Conservation (phyloP, 2,329 filamentous ascomycete species). For the Aureobasidium sp. region DNA sequence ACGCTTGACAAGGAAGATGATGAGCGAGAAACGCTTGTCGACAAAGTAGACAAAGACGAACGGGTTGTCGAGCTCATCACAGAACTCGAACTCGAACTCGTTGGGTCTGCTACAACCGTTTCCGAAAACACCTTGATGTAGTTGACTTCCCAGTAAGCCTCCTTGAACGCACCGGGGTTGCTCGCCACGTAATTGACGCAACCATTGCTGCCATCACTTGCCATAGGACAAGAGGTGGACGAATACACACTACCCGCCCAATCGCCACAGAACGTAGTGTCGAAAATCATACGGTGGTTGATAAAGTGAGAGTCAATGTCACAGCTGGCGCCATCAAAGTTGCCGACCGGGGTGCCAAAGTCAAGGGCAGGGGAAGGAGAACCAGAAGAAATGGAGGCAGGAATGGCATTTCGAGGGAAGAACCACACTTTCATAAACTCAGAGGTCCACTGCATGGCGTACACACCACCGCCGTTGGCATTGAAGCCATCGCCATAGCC, state of each 20-base stretch:
- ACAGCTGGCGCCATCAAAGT: slow-evolving; percentile 35
- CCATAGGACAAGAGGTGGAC: slow-evolving; percentile 12
- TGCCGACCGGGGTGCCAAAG: slow-evolving; percentile 49
- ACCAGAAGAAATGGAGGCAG: slow-evolving; percentile 45
- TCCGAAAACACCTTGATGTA: slow-evolving; percentile 18
- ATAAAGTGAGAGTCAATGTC: slow-evolving; percentile 28
- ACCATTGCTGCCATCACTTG: background rate
- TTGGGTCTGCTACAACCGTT: background rate
- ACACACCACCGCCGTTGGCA: slow-evolving; percentile 34
- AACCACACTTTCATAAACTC: slow-evolving; percentile 68
- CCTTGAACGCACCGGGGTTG: slow-evolving; percentile 17
- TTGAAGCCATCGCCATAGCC: slow-evolving; percentile 43
- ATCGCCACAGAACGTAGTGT: slow-evolving; percentile 39
- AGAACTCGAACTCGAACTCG: background rate
- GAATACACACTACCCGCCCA: slow-evolving; percentile 18
- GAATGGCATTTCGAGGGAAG: slow-evolving; percentile 59
- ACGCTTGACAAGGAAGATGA: background rate
- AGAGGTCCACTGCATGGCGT: slow-evolving; percentile 55
- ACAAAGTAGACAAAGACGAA: background rate
- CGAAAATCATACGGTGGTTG: slow-evolving; percentile 51
- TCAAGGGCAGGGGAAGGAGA: slow-evolving; percentile 47
- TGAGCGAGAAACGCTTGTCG: background rate
- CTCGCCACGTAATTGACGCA: slow-evolving; percentile 17
- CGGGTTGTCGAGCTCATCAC: background rate
- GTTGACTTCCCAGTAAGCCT: slow-evolving; percentile 20